Evolutionary conservation across 169 alveolate genomes (phyloP).

Genomic region (Cryptosporidium ryanae): DNA sequence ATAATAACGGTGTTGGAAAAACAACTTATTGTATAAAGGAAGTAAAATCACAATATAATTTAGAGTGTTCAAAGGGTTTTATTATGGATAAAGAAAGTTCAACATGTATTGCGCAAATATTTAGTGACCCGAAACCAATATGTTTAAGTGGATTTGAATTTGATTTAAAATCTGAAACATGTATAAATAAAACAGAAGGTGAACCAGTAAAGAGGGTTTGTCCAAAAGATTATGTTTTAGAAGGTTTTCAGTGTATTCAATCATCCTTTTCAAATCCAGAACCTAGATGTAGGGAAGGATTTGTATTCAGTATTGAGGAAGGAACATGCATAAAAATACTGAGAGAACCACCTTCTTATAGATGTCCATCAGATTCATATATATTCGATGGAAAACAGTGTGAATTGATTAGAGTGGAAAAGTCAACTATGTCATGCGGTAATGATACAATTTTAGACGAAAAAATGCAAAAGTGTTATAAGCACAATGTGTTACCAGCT

Average conservation of each 20-base stretch:
- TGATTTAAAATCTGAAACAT: conserved; percentile 23
- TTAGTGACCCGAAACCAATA: conserved; percentile 57
- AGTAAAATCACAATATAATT: conserved; percentile 28
- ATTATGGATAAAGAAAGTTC: conserved; percentile 28
- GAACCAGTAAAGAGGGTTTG: conserved; percentile 56
- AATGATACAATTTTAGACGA: conserved; percentile 39
- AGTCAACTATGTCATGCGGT: conserved; percentile 37
- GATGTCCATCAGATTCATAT: conserved; percentile 67
- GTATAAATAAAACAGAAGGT: conserved; percentile 13
- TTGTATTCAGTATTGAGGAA: conserved; percentile 53
- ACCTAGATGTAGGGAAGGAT: conserved; percentile 70
- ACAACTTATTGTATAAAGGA: conserved; percentile 35
- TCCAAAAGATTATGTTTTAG: conserved; percentile 58
- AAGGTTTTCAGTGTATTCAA: conserved; percentile 69
- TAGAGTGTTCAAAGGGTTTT: conserved; percentile 22
- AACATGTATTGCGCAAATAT: conserved; percentile 40
- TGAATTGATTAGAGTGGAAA: conserved; percentile 39
- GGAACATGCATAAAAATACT: conserved; percentile 56
- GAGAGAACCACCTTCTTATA: conserved; percentile 70
- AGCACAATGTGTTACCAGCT: conserved; percentile 42
- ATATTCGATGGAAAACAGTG: conserved; percentile 67
- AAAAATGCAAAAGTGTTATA: conserved; percentile 35
- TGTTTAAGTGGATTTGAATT: conserved; percentile 44
- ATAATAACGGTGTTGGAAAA: background rate
- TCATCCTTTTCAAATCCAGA: conserved; percentile 68